A percentile compares a stretch with the other conserved stretches of the same genome.
Evolutionary conservation across 371 early-diverging fungal species (phyloP).

Genomic region (Dentiscutata heterogama): DNA sequence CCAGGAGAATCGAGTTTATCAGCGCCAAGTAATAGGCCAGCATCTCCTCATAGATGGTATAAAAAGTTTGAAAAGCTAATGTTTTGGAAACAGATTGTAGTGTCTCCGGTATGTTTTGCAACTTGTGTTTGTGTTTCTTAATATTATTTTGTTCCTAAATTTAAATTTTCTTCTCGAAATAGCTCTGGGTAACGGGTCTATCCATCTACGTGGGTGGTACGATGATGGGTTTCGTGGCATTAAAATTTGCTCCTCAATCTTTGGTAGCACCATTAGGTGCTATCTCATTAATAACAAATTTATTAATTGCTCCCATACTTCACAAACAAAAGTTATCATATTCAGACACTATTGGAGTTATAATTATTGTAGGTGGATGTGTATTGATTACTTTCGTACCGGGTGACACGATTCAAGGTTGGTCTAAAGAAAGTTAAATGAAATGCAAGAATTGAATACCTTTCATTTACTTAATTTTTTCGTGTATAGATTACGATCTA

Average conservation of each 20-base stretch:
- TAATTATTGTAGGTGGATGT: conserved; percentile 83
- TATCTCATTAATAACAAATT: conserved; percentile 84
- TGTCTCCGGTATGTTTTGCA: conserved; percentile 49
- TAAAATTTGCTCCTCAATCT: conserved; percentile 91
- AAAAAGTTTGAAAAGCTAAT: neutral
- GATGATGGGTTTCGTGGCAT: conserved; percentile 78
- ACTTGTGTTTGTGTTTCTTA: neutral
- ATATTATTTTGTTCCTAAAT: neutral
- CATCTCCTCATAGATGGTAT: neutral
- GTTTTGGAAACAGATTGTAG: conserved; percentile 48
- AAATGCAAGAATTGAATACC: neutral
- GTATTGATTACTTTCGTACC: conserved; percentile 81
- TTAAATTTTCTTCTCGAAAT: neutral
- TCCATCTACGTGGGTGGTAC: conserved; percentile 79
- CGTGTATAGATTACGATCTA: conserved; percentile 69
- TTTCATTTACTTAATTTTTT: neutral
- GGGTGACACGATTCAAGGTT: conserved; percentile 60
- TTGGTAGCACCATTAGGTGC: conserved; percentile 86
- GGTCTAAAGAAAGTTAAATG: neutral
- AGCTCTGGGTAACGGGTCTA: conserved; percentile 74
- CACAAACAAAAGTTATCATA: conserved; percentile 76
- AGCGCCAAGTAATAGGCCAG: no score
- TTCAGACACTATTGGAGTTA: conserved; percentile 77
- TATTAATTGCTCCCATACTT: conserved; percentile 85
- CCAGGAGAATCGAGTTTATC: no score